phyloP scores from a whole-genome alignment of 441 rosid genomes.

The Aleurites moluccanus region DNA sequence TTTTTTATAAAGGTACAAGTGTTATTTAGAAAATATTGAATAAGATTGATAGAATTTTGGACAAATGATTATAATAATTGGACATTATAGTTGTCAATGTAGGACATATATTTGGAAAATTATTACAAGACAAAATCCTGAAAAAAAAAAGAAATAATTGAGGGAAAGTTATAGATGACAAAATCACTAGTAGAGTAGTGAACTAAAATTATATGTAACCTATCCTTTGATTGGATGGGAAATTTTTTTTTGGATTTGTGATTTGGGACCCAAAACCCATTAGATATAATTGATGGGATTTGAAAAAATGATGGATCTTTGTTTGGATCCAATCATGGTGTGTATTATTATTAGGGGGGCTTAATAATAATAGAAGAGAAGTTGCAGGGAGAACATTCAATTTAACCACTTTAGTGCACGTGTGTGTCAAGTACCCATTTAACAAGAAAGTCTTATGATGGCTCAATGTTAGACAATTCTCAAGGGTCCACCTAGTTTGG shows the following conservation, averaged over 20 bases:
- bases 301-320: not conserved
- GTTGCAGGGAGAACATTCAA: not conserved
- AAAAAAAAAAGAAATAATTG: not conserved
- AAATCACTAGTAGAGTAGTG: not conserved
- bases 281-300: conserved; percentile 24
- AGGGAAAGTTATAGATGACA: not conserved
- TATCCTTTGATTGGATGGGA: conserved; percentile 11
- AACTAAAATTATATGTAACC: not conserved
- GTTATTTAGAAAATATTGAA: not conserved
- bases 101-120: conserved; percentile 13
- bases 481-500: conserved; percentile 9
- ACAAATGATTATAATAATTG: not conserved
- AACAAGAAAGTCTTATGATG: conserved; percentile 22
- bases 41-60: not conserved
- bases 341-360: conserved; percentile 20
- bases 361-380: conserved; percentile 5
- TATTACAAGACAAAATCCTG: conserved; percentile 9
- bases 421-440: conserved; percentile 27
- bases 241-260: not conserved
- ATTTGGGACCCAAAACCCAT: not conserved
- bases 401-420: conserved; percentile 28
- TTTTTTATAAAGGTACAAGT: too few relatives aligned
- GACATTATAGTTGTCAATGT: not conserved
- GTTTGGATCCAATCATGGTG: conserved; percentile 22
- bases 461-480: conserved; percentile 14